These are phyloP conservation scores for Toxicodendron radicans DNA, from an alignment of 345 rosid species.

Conservation along the genomic window DNA sequence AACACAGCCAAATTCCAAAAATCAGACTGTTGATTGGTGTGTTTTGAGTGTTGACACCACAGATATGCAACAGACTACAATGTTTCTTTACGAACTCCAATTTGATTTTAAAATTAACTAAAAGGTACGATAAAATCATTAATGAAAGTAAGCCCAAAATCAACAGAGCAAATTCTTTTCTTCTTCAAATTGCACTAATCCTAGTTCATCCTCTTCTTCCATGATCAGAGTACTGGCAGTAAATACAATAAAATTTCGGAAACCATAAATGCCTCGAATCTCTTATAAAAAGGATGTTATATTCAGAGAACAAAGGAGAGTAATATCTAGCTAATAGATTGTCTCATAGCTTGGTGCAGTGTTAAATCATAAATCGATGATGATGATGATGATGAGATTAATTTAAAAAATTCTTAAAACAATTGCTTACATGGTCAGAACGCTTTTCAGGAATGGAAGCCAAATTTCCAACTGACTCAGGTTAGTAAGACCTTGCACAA, in stretches of 20 bases:
- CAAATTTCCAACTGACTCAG: conserved; percentile 66
- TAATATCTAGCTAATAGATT: background rate
- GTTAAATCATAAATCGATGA: background rate
- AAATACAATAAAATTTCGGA: background rate
- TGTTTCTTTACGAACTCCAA: too few species aligned
- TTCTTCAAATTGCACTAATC: background rate
- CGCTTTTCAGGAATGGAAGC: conserved; percentile 79
- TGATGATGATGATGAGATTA: background rate
- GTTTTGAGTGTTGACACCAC: too few species aligned
- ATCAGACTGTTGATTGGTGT: too few species aligned
- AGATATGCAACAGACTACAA: too few species aligned
- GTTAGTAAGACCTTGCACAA: conserved; percentile 97
- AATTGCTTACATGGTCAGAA: conserved; percentile 67
- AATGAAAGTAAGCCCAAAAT: background rate
- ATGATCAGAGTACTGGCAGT: background rate
- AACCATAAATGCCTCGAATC: background rate
- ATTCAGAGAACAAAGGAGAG: background rate
- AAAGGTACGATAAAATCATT: too few species aligned
- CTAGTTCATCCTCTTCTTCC: conserved; percentile 5
- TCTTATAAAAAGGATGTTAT: background rate
- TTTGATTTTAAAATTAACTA: too few species aligned
- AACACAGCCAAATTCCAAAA: too few species aligned
- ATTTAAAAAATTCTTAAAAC: conserved; percentile 8
- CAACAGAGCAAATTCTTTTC: background rate
- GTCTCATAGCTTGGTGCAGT: background rate